These are phyloP conservation scores for Colletotrichum euphorbiae DNA, from an alignment of 2,329 filamentous ascomycete species.

Conservation along the genomic window DNA sequence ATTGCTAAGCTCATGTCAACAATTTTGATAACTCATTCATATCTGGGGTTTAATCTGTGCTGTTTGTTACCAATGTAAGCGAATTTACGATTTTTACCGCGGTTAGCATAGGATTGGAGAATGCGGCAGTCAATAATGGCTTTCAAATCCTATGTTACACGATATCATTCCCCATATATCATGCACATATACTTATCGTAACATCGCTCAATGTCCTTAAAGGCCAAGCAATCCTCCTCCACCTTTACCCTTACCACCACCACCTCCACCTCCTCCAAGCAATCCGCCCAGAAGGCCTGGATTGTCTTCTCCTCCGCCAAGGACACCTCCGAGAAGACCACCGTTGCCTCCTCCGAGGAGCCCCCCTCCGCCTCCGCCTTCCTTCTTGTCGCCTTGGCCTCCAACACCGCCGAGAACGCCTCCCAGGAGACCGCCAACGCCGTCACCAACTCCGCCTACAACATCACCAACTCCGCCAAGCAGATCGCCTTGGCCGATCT, in stretches of 20 bases:
- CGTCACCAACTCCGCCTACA: slow-evolving; percentile 33
- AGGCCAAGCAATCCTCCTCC: slow-evolving; percentile 10
- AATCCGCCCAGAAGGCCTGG: background rate
- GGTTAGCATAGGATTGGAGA: too few species aligned
- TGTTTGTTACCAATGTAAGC: too few species aligned
- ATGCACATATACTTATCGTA: background rate
- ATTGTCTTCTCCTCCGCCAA: slow-evolving; percentile 10
- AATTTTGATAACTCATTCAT: too few species aligned
- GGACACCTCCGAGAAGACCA: background rate
- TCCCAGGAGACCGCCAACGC: slow-evolving; percentile 30
- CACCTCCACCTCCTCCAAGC: slow-evolving; percentile 4
- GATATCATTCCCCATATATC: background rate
- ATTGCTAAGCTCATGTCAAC: too few species aligned
- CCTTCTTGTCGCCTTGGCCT: slow-evolving; percentile 3
- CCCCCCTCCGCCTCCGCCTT: slow-evolving; percentile 10
- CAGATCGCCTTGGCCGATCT: slow-evolving; percentile 25
- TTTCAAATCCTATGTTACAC: background rate
- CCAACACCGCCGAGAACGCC: slow-evolving; percentile 28
- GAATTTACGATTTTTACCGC: too few species aligned
- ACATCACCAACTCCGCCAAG: slow-evolving; percentile 34
- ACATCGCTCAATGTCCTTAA: background rate
- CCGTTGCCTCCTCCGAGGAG: slow-evolving; percentile 23
- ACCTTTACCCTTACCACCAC: slow-evolving; percentile 6
- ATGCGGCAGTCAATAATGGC: too few species aligned
- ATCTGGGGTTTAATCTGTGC: too few species aligned